A percentile compares a stretch with the other conserved stretches of the same genome.
These are phyloP conservation scores for Paratinospora sagittata DNA, from an alignment of 164 flowering plant species.

Conservation along the genomic window DNA sequence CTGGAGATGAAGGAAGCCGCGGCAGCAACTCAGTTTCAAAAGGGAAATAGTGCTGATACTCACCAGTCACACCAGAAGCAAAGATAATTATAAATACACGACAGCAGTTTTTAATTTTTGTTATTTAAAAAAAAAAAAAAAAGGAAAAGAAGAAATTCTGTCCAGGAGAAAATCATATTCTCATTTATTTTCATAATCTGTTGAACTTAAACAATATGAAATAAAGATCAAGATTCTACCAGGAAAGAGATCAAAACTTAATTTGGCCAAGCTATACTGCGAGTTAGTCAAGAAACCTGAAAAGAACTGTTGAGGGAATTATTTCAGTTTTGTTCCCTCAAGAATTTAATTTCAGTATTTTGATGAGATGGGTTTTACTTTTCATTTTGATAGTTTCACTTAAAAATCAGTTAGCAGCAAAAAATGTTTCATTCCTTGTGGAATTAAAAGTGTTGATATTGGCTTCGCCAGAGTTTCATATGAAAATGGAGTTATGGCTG, in stretches of 20 bases:
- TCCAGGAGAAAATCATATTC: background rate
- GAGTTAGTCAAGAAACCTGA: too few species aligned
- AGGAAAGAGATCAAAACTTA: too few species aligned
- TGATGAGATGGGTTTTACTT: too few species aligned
- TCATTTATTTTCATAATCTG: background rate
- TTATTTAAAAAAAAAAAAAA: background rate
- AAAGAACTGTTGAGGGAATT: too few species aligned
- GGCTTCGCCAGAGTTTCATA: too few species aligned
- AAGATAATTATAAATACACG: background rate
- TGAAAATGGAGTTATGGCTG: background rate
- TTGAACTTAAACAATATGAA: background rate
- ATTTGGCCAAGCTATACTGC: too few species aligned
- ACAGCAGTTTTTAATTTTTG: background rate
- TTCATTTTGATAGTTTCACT: too few species aligned
- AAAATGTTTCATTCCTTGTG: too few species aligned
- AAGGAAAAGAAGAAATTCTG: background rate
- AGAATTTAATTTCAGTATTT: too few species aligned
- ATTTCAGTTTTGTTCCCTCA: too few species aligned
- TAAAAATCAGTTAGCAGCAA: too few species aligned
- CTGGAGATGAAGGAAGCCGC: constrained; percentile 67
- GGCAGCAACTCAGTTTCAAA: background rate
- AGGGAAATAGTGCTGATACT: background rate
- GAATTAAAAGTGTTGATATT: too few species aligned
- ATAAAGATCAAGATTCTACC: background rate
- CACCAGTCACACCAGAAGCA: background rate